A percentile compares a stretch with the other conserved stretches of the same genome.
These are phyloP conservation scores for Ananas comosus DNA, from an alignment of 176 grass and related monocot species.

Conservation along the genomic window DNA sequence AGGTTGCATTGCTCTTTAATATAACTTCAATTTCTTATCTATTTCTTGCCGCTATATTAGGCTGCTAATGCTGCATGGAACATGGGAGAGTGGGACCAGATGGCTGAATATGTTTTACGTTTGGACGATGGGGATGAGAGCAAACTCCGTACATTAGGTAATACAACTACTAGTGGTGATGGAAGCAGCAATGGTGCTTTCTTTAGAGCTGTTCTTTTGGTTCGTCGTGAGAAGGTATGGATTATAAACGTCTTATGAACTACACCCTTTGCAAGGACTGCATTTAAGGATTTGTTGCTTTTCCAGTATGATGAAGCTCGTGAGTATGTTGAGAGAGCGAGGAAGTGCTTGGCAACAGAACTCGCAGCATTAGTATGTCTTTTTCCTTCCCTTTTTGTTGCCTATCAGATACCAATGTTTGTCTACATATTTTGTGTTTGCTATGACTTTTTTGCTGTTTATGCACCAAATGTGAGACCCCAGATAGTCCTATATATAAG, in stretches of 20 bases:
- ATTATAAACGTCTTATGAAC: constrained; percentile 8
- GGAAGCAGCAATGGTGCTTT: constrained; percentile 98
- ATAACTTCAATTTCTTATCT: constrained; percentile 7
- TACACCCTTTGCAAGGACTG: background rate
- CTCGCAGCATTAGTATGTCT: constrained; percentile 80
- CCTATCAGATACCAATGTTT: background rate
- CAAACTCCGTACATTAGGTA: constrained; percentile 74
- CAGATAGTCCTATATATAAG: no score
- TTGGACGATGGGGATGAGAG: constrained; percentile 91
- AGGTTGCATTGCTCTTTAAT: background rate
- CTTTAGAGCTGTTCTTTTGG: constrained; percentile 88
- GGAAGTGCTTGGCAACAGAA: constrained; percentile 94
- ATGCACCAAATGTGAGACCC: background rate
- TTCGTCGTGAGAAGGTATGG: constrained; percentile 63
- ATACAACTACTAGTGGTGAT: constrained; percentile 81
- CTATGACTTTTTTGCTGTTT: background rate
- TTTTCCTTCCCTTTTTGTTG: background rate
- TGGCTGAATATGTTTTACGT: constrained; percentile 88
- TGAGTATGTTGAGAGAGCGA: constrained; percentile 72
- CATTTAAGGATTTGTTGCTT: constrained; percentile 18
- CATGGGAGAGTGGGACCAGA: constrained; percentile 99
- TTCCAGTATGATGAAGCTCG: constrained; percentile 86
- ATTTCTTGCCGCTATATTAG: constrained; percentile 27
- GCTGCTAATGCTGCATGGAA: constrained; percentile 96
- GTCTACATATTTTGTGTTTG: background rate